Evolutionary conservation across 805 yeast genomes (phyloP).

Genomic region (Deakozyma indianensis): DNA sequence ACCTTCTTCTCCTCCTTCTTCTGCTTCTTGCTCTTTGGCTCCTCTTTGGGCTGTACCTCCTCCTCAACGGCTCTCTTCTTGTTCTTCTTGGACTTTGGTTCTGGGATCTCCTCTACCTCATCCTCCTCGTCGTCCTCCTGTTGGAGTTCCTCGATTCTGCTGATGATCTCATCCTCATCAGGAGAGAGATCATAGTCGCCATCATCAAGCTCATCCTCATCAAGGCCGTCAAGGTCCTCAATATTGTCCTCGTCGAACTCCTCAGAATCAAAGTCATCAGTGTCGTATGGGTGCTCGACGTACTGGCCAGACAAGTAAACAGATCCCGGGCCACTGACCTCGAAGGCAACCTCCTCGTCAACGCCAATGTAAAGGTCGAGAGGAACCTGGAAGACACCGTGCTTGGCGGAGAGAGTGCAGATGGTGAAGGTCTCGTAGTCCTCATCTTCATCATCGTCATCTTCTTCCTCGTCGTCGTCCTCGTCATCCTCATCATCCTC

Average conservation of each 20-base stretch:
- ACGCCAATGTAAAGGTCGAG: slow-evolving; percentile 82
- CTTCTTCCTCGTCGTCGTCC: slow-evolving; percentile 41
- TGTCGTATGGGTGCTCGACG: slow-evolving; percentile 89
- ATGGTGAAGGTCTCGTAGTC: slow-evolving; percentile 74
- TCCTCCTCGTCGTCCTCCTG: slow-evolving; percentile 23
- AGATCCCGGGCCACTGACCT: slow-evolving; percentile 91
- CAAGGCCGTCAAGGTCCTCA: slow-evolving; percentile 20
- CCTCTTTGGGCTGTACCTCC: slow-evolving; percentile 17
- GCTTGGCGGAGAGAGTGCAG: slow-evolving; percentile 80
- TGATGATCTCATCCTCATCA: slow-evolving; percentile 32
- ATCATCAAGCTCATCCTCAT: slow-evolving; percentile 17
- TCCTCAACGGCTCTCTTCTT: slow-evolving; percentile 25
- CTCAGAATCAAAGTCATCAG: slow-evolving; percentile 35
- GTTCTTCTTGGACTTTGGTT: slow-evolving; percentile 11
- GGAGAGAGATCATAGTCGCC: slow-evolving; percentile 22
- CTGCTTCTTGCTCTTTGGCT: slow-evolving; percentile 15
- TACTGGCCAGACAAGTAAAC: slow-evolving; percentile 89
- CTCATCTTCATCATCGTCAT: slow-evolving; percentile 49
- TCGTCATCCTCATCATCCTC: slow-evolving; percentile 36
- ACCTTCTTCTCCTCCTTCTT: slow-evolving; percentile 57
- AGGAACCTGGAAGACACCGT: slow-evolving; percentile 63
- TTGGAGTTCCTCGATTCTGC: slow-evolving; percentile 27
- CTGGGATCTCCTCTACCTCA: slow-evolving; percentile 14
- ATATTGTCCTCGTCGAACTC: slow-evolving; percentile 31
- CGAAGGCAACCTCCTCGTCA: slow-evolving; percentile 86